These are phyloP conservation scores for Alternaria novae-zelandiae DNA, from an alignment of 2,329 filamentous ascomycete species.

Conservation along the genomic window DNA sequence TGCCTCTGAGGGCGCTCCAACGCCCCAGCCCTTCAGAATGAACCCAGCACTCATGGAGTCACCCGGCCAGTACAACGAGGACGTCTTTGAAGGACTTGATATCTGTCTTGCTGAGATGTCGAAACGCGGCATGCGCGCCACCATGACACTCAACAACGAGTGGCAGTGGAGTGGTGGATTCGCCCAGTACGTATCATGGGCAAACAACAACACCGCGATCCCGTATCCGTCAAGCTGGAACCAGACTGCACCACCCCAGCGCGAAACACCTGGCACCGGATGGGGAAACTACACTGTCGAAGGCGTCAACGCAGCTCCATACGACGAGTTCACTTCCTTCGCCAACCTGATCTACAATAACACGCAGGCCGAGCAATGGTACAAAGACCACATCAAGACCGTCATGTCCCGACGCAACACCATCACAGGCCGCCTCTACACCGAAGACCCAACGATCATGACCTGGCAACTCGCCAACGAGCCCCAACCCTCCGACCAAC, in stretches of 20 bases:
- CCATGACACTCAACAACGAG: constrained; percentile 49
- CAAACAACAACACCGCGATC: constrained; percentile 42
- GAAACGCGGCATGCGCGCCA: constrained; percentile 50
- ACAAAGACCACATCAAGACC: constrained; percentile 47
- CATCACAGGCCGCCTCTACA: constrained; percentile 46
- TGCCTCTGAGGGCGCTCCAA: constrained; percentile 48
- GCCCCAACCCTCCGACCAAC: constrained; percentile 40
- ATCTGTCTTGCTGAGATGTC: constrained; percentile 50
- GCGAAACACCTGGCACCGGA: constrained; percentile 41
- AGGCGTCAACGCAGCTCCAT: constrained; percentile 42
- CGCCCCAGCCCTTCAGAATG: constrained; percentile 50
- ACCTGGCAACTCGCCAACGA: constrained; percentile 52
- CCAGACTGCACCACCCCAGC: constrained; percentile 45
- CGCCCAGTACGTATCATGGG: constrained; percentile 49
- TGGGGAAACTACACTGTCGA: constrained; percentile 51
- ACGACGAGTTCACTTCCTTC: constrained; percentile 33
- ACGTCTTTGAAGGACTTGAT: constrained; percentile 47
- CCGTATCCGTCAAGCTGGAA: constrained; percentile 50
- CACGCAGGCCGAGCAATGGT: constrained; percentile 43
- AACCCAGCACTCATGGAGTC: constrained; percentile 45
- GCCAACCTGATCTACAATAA: constrained; percentile 49
- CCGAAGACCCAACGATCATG: constrained; percentile 49
- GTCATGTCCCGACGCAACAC: constrained; percentile 48
- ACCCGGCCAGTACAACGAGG: constrained; percentile 49
- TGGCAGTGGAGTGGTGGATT: constrained; percentile 52